phyloP scores from a whole-genome alignment of 805 yeast species.

The Sugiyamaella qingdaonensis region DNA sequence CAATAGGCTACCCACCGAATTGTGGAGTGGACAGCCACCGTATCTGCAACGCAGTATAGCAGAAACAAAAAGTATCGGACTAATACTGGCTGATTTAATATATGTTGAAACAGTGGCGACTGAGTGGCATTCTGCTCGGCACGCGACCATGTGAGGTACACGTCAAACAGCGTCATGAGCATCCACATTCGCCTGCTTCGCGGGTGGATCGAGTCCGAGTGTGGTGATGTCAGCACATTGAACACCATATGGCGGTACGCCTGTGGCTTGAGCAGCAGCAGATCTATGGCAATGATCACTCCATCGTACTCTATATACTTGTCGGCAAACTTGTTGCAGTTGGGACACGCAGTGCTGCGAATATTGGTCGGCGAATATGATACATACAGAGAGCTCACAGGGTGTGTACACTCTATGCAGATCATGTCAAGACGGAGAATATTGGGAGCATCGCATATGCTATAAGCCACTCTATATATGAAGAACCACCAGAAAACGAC shows the following conservation, averaged over 20 bases:
- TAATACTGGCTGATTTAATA: conserved; percentile 30
- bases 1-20: conserved; percentile 35
- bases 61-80: conserved; percentile 38
- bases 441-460: not conserved
- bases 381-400: conserved; percentile 62
- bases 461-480: not conserved
- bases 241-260: conserved; percentile 76
- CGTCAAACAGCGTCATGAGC: conserved; percentile 73
- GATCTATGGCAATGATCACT: conserved; percentile 77
- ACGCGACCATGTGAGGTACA: conserved; percentile 87
- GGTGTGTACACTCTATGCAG: conserved; percentile 80
- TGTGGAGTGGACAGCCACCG: conserved; percentile 32
- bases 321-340: conserved; percentile 75
- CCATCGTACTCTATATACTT: conserved; percentile 87
- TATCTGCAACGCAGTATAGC: conserved; percentile 33
- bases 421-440: conserved; percentile 51
- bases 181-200: conserved; percentile 48
- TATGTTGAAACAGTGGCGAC: conserved; percentile 9
- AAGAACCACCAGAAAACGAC: not conserved
- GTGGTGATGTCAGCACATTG: conserved; percentile 44
- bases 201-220: conserved; percentile 17
- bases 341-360: conserved; percentile 67
- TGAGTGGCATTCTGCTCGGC: conserved; percentile 57
- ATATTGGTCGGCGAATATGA: conserved; percentile 74
- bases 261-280: conserved; percentile 77